Base-by-base conservation (phyloP, 1,284 basidiomycete genomes). In the Fomitopsis palustris region DNA sequence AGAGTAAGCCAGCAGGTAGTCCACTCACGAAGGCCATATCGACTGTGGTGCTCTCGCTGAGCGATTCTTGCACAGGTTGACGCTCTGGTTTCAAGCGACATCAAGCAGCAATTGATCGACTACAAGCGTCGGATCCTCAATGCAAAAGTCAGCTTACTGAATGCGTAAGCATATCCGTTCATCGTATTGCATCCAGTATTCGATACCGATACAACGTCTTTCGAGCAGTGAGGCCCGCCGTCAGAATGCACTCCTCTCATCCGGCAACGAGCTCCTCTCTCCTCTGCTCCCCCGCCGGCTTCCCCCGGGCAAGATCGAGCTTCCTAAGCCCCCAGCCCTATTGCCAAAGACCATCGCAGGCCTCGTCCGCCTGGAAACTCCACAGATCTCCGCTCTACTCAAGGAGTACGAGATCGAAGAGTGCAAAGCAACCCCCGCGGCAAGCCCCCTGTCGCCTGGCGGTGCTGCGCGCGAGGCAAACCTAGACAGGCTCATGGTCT, bases 221-320 rank as follows among this genome's bases (percentile, higher is more conserved):
- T 42, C 56, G 38, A 62, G 14, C 63, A 84, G 82, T 0, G 81
- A 83, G 67, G 81, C 81, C 6, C 75, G 80, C 17, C 74, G 77
- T 29, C 75, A 78, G 61, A 83, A 83, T 64, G 74, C 77, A 4
- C 72, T 75, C 17, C 72, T 81, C 14, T 14, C 71, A 10, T 69
- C 72, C 0, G 70, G 76, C 9, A 74, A 72, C 41, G 75, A 77
- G 23, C 77, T 76, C 9, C 70, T 84, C 27, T 74, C 77, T 31
- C 77, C 79, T 16, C 75, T 83, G 1, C 68, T 81, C 17, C 75
- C 78, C 0, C 81, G 81, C 0, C 81, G 81, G 2, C 68, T 79
- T 25, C 74, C 74, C 5, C 75, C 72, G 19, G 73, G 17, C 4
- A 2, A 35, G 75, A 52, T 72, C 76, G 77, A 62, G 76, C 75